Percentiles rank a stretch among this genome's conserved stretches.
phyloP scores from a whole-genome alignment of 352 stramenopile genomes.

The Vaucheria bursata region DNA sequence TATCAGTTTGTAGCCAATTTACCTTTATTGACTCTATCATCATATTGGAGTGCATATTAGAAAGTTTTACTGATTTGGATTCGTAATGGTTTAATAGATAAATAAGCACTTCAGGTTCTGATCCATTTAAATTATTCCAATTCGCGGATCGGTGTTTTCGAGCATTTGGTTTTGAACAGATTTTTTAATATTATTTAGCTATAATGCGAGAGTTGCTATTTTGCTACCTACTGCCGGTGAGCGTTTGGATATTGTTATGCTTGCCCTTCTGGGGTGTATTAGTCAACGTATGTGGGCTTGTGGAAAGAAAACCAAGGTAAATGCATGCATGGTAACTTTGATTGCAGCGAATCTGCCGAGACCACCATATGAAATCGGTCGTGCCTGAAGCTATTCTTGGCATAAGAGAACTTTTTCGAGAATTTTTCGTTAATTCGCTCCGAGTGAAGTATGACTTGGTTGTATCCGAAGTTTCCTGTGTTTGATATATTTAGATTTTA shows the following conservation, averaged over 20 bases:
- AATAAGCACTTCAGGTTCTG: neutral
- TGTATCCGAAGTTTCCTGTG: too few species aligned
- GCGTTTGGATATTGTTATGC: constrained; percentile 38
- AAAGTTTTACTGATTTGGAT: neutral
- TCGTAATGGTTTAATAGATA: neutral
- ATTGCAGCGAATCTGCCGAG: too few species aligned
- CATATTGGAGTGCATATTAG: neutral
- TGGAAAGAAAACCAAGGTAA: constrained; percentile 11
- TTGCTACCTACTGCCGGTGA: constrained; percentile 37
- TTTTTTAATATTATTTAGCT: neutral
- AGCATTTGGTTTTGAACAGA: neutral
- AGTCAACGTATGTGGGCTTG: constrained; percentile 39
- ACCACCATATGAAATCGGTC: too few species aligned
- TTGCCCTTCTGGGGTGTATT: constrained; percentile 36
- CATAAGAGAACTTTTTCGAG: too few species aligned
- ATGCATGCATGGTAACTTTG: too few species aligned
- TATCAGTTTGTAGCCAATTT: too few species aligned
- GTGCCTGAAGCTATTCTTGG: too few species aligned
- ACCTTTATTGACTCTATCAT: neutral
- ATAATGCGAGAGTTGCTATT: constrained; percentile 32
- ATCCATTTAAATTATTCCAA: neutral
- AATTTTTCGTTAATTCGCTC: too few species aligned
- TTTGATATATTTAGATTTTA: too few species aligned
- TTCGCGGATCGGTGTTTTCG: neutral
- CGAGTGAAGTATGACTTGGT: too few species aligned